These are phyloP conservation scores for Macrolepiota fuliginosa DNA, from an alignment of 768 basidiomycete genomes.

Conservation along the genomic window DNA sequence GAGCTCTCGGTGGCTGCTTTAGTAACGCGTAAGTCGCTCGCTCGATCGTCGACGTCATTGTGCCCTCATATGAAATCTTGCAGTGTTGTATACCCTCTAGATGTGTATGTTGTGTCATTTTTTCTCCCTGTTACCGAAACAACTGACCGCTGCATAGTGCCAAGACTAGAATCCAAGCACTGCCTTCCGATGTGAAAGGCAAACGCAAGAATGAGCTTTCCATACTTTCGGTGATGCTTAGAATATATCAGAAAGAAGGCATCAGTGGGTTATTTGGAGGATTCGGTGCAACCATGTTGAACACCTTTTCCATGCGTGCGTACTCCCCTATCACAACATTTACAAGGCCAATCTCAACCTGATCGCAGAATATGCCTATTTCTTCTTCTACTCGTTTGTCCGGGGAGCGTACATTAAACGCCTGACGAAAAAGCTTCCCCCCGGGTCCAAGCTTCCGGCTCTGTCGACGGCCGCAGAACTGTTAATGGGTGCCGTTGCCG, in stretches of 20 bases:
- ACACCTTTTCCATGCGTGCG: constrained; percentile 96
- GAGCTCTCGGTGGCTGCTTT: constrained; percentile 92
- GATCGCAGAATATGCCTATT: constrained; percentile 91
- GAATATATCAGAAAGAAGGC: constrained; percentile 81
- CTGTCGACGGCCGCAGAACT: constrained; percentile 82
- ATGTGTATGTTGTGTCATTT: constrained; percentile 62
- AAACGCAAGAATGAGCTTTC: constrained; percentile 54
- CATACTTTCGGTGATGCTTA: constrained; percentile 61
- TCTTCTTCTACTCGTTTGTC: constrained; percentile 97
- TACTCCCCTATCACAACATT: constrained; percentile 16
- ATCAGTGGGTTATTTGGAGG: constrained; percentile 83
- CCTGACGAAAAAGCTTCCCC: constrained; percentile 52
- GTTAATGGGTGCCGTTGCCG: constrained; percentile 85
- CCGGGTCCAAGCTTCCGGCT: constrained; percentile 57
- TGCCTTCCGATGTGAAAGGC: constrained; percentile 43
- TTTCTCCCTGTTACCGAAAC: background rate
- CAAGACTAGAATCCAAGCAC: constrained; percentile 93
- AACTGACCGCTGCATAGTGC: constrained; percentile 49
- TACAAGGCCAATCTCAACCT: constrained; percentile 1
- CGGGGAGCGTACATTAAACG: constrained; percentile 80
- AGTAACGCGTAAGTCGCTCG: constrained; percentile 75
- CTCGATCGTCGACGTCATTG: constrained; percentile 1
- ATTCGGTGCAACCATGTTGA: constrained; percentile 95
- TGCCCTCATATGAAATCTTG: background rate
- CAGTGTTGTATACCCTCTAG: constrained; percentile 92